These are phyloP conservation scores for Microdochium paspali DNA, from an alignment of 2,329 filamentous ascomycete species.

Conservation along the genomic window DNA sequence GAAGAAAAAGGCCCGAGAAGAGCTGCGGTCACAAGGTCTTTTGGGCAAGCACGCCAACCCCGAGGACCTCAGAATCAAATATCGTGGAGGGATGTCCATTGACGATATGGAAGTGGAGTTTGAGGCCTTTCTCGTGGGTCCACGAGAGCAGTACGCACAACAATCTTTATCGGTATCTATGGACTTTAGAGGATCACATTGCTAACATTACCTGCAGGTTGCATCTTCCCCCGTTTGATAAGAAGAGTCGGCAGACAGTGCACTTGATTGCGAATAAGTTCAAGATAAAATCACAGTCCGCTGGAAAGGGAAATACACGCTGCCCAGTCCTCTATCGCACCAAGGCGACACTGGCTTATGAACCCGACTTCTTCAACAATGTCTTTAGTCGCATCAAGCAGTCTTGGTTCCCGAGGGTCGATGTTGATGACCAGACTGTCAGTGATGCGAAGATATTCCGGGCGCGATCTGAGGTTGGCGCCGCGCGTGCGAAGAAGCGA, in stretches of 20 bases:
- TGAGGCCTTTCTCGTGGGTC: conserved; percentile 55
- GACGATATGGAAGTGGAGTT: conserved; percentile 66
- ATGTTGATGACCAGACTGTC: conserved; percentile 22
- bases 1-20: conserved; percentile 61
- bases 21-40: conserved; percentile 55
- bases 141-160: conserved; percentile 48
- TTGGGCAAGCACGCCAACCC: conserved; percentile 49
- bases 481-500: conserved; percentile 19
- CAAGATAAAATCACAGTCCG: conserved; percentile 75
- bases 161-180: too few species aligned
- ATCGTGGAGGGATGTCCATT: conserved; percentile 61
- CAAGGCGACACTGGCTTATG: conserved; percentile 50
- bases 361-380: conserved; percentile 43
- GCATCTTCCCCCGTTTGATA: conserved; percentile 75
- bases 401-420: conserved; percentile 46
- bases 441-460: conserved; percentile 15
- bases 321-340: conserved; percentile 74
- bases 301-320: conserved; percentile 61
- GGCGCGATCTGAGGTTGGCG: conserved; percentile 8
- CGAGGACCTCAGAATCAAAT: conserved; percentile 59
- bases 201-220: conserved; percentile 37
- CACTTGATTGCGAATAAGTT: conserved; percentile 71
- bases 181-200: too few species aligned
- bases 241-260: conserved; percentile 63
- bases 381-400: conserved; percentile 36